Evolutionary conservation across 768 basidiomycete genomes (phyloP).

Genomic region (Baorangia bicolor): DNA sequence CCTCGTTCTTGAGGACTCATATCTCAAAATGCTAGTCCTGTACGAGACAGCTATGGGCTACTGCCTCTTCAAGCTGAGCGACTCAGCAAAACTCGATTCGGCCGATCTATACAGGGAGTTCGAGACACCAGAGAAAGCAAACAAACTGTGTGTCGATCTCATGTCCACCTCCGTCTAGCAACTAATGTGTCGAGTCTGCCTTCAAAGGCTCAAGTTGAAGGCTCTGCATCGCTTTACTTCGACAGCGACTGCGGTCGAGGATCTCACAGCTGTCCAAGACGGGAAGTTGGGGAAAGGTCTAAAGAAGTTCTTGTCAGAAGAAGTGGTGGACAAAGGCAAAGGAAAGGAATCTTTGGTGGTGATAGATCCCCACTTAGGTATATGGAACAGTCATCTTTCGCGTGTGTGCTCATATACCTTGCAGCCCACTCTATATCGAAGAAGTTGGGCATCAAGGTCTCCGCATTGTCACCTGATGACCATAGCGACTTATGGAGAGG

Average conservation of each 20-base stretch:
- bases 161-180: slow-evolving; percentile 10
- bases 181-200: slow-evolving; percentile 4
- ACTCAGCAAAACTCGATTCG: slow-evolving; percentile 82
- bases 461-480: slow-evolving; percentile 54
- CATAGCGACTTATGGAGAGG: slow-evolving; percentile 90
- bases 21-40: slow-evolving; percentile 79
- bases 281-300: slow-evolving; percentile 92
- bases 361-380: slow-evolving; percentile 88
- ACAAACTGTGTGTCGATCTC: slow-evolving; percentile 70
- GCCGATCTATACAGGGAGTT: slow-evolving; percentile 92
- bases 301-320: slow-evolving; percentile 89
- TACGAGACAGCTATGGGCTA: slow-evolving; percentile 97
- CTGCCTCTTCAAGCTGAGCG: slow-evolving; percentile 95
- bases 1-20: background rate
- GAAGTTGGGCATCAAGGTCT: slow-evolving; percentile 89
- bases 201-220: slow-evolving; percentile 84
- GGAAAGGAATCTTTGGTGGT: slow-evolving; percentile 83
- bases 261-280: slow-evolving; percentile 87
- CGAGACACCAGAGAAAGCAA: slow-evolving; percentile 88
- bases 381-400: slow-evolving; percentile 27
- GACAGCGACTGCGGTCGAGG: slow-evolving; percentile 95
- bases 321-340: slow-evolving; percentile 87
- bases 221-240: slow-evolving; percentile 96
- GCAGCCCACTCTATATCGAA: slow-evolving; percentile 86
- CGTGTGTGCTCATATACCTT: slow-evolving; percentile 5